Conservation (phyloP, 768 basidiomycete species). For the Neoboletus subvelutipes region DNA sequence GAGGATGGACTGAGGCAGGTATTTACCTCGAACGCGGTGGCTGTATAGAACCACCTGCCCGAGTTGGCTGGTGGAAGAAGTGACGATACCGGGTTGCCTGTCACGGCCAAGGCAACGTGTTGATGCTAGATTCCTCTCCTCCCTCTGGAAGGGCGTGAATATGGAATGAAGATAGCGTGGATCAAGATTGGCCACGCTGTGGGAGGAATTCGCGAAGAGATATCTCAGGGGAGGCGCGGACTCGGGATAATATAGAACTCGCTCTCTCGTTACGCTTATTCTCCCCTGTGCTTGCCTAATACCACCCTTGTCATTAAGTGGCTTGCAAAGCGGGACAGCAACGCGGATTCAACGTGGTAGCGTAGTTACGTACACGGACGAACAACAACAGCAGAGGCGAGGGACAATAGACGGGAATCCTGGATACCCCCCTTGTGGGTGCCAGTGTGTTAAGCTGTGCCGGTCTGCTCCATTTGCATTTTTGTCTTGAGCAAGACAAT, state of each 20-base stretch:
- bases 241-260: conserved; percentile 15
- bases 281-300: conserved; percentile 1
- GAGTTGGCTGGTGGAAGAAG: conserved; percentile 29
- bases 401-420: conserved; percentile 12
- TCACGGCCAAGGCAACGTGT: conserved; percentile 35
- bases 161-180: conserved; percentile 29
- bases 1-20: conserved; percentile 15
- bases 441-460: conserved; percentile 3
- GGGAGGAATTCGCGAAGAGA: conserved; percentile 13
- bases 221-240: conserved; percentile 19
- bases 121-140: conserved; percentile 25
- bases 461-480: conserved; percentile 5
- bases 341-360: conserved; percentile 27
- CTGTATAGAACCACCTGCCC: conserved; percentile 33
- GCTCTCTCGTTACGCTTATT: not conserved
- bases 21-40: conserved; percentile 36
- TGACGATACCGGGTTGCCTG: conserved; percentile 32
- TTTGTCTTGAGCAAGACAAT: conserved; percentile 10
- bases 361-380: conserved; percentile 25
- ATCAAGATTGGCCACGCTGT: conserved; percentile 31
- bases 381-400: not conserved
- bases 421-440: conserved; percentile 18
- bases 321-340: conserved; percentile 10
- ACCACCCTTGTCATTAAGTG: not conserved
- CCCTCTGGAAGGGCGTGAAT: conserved; percentile 28